These are phyloP conservation scores for Elaeis guineensis DNA, from an alignment of 176 grass and related monocot species.

Conservation along the genomic window DNA sequence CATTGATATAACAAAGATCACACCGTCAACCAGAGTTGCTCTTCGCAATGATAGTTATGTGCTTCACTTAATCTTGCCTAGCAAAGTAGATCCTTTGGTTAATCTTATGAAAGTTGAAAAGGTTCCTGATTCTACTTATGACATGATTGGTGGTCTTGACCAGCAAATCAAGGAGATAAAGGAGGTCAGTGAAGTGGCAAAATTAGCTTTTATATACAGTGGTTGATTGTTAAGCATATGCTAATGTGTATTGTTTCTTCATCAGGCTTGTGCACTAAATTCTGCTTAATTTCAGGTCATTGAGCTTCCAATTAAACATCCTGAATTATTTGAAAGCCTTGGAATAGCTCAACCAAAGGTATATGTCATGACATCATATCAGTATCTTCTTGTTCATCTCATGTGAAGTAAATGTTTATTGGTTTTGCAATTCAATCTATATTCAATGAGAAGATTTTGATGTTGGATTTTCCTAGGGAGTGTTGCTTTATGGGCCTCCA, in stretches of 20 bases:
- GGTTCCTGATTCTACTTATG: conserved; percentile 98
- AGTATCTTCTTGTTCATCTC: too few relatives aligned
- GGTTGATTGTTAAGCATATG: too few relatives aligned
- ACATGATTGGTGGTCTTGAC: conserved; percentile 99
- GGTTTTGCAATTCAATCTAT: neutral
- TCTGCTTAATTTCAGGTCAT: conserved; percentile 61
- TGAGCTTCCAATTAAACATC: conserved; percentile 98
- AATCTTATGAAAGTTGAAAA: conserved; percentile 99
- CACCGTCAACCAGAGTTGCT: conserved; percentile 96
- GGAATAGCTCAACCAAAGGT: conserved; percentile 99
- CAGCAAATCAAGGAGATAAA: conserved; percentile 99
- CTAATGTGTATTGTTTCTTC: too few relatives aligned
- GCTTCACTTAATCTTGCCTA: conserved; percentile 84
- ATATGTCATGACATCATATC: neutral
- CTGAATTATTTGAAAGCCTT: conserved; percentile 93
- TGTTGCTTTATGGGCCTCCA: conserved; percentile 95
- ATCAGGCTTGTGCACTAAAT: too few relatives aligned
- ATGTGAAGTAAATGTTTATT: neutral
- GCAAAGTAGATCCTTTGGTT: conserved; percentile 95
- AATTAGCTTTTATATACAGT: neutral
- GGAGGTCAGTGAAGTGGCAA: conserved; percentile 48
- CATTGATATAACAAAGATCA: conserved; percentile 97
- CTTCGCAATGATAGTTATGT: conserved; percentile 96
- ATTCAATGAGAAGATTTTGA: neutral
- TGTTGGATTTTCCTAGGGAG: conserved; percentile 47